Percentiles rank a stretch among this genome's conserved stretches.
phyloP scores from a whole-genome alignment of 1,139 yeast species.

The Ogataea hybrid region DNA sequence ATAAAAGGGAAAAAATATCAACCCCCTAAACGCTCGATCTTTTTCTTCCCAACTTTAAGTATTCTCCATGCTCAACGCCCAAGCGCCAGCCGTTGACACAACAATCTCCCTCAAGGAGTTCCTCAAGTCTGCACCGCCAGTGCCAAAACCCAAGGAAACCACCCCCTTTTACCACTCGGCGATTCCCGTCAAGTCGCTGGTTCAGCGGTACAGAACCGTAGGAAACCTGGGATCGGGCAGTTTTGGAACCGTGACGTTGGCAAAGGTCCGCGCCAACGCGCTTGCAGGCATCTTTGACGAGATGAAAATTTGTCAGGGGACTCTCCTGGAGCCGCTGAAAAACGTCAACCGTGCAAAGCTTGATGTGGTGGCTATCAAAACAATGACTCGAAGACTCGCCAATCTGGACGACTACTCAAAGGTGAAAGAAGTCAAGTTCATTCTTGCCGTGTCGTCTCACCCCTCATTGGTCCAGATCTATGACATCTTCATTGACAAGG shows the following conservation, averaged over 20 bases:
- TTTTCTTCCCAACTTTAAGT: slow-evolving; percentile 6
- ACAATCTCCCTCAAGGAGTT: slow-evolving; percentile 15
- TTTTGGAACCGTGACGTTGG: slow-evolving; percentile 71
- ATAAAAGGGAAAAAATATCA: slow-evolving; percentile 4
- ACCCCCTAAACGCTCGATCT: slow-evolving; percentile 11
- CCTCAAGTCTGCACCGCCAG: slow-evolving; percentile 9
- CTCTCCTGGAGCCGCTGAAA: slow-evolving; percentile 49
- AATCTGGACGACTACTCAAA: slow-evolving; percentile 54
- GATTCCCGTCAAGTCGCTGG: slow-evolving; percentile 27
- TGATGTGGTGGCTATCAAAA: slow-evolving; percentile 78
- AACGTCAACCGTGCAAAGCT: slow-evolving; percentile 21
- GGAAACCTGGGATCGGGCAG: slow-evolving; percentile 71
- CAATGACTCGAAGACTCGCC: slow-evolving; percentile 58
- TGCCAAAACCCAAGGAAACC: slow-evolving; percentile 5
- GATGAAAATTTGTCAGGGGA: slow-evolving; percentile 34
- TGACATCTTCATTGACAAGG: slow-evolving; percentile 74
- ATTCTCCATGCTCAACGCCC: slow-evolving; percentile 16
- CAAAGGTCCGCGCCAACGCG: slow-evolving; percentile 38
- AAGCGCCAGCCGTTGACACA: slow-evolving; percentile 12
- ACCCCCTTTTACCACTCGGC: slow-evolving; percentile 2
- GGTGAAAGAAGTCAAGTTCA: slow-evolving; percentile 75
- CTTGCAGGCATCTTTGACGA: slow-evolving; percentile 17
- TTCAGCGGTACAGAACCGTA: slow-evolving; percentile 46
- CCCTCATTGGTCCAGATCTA: slow-evolving; percentile 67
- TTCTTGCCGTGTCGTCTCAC: slow-evolving; percentile 68